Evolutionary conservation across 441 rosid genomes (phyloP), one percentile per base, ranked within the genome.

Genomic region (Kokia cookei): DNA sequence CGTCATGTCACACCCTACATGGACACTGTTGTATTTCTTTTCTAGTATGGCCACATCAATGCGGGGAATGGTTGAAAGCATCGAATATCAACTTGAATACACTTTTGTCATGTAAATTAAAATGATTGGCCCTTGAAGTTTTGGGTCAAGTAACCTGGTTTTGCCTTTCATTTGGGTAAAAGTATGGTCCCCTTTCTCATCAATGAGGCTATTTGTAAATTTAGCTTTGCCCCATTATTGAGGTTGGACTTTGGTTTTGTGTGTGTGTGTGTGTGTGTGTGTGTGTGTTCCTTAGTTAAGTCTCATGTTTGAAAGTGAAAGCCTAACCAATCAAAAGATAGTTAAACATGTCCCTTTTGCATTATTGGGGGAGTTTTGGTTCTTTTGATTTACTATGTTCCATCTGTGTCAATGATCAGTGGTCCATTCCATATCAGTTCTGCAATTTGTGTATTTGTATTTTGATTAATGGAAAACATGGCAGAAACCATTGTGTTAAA

Each of bases 11-110:
- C 48, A 8, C 62, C 27, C 24, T 61, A 60, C 55, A 48, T 15
- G 48, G 60, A 67, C 51, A 65, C 51, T 15, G 1, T 35, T 54
- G 67, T 54, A 14, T 42, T 47, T 12, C 22, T 3, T 55, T 35
- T 32, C 5, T 40, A 24, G 64, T 24, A 13, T 71, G 74, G 40
- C 65, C 74, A 50, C 12, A 57, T 22, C 14, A 71, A 40, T 71
- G 54, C 42, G 42, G 64, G 54, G 54, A 71, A 55, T 13, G 65
- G 54, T 57, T 71, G 62, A 53, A 40, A 55, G 65, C 65, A 71
- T 57, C 58, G 63, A 55, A 40, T 55, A 58, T 40, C 1, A 70
- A 40, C 22, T 57, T 71, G 14, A 24, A 51, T 40, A 37, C 53
- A 37, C 51, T 17, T 32, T 32, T 54, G 6, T 13, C 22, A 13